Percentiles rank a stretch among this genome's conserved stretches.
Evolutionary conservation across 1,284 basidiomycete genomes (phyloP).

Genomic region (Butyriboletus appendiculatus): DNA sequence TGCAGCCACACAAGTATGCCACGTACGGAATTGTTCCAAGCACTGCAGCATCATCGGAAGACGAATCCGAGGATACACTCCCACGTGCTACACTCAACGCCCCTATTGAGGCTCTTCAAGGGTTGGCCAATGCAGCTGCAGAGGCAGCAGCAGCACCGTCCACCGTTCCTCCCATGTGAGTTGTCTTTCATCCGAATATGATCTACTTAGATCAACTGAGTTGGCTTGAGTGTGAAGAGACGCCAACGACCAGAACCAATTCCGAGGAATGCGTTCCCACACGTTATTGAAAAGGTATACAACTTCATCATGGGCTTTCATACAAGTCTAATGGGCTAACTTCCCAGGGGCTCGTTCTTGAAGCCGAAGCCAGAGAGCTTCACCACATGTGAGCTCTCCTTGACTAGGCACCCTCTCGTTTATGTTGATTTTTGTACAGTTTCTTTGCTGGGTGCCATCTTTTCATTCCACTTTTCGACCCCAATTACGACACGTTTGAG

Average conservation of each 20-base stretch:
- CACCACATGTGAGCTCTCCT: conserved; percentile 68
- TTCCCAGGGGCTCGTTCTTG: conserved; percentile 70
- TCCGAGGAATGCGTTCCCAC: conserved; percentile 81
- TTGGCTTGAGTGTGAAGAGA: conserved; percentile 68
- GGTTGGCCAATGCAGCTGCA: conserved; percentile 90
- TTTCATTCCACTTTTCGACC: conserved; percentile 93
- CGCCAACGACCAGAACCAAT: conserved; percentile 86
- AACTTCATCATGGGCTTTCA: neutral
- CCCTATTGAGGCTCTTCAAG: conserved; percentile 91
- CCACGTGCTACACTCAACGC: conserved; percentile 82
- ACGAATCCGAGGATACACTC: conserved; percentile 85
- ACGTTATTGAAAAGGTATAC: conserved; percentile 77
- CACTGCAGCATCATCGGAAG: conserved; percentile 81
- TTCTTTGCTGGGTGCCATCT: conserved; percentile 96
- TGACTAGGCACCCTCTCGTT: conserved; percentile 1
- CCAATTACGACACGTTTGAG: conserved; percentile 88
- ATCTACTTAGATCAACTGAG: conserved; percentile 13
- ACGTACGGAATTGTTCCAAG: conserved; percentile 87
- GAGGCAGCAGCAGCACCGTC: conserved; percentile 82
- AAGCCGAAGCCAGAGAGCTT: conserved; percentile 76
- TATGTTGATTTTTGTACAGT: conserved; percentile 45
- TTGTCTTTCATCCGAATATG: conserved; percentile 17
- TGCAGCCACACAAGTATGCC: conserved; percentile 84
- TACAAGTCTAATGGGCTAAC: conserved; percentile 1
- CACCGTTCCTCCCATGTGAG: conserved; percentile 33